Evolutionary conservation across 768 basidiomycete genomes (phyloP).

Genomic region (Pleurotus giganteus): DNA sequence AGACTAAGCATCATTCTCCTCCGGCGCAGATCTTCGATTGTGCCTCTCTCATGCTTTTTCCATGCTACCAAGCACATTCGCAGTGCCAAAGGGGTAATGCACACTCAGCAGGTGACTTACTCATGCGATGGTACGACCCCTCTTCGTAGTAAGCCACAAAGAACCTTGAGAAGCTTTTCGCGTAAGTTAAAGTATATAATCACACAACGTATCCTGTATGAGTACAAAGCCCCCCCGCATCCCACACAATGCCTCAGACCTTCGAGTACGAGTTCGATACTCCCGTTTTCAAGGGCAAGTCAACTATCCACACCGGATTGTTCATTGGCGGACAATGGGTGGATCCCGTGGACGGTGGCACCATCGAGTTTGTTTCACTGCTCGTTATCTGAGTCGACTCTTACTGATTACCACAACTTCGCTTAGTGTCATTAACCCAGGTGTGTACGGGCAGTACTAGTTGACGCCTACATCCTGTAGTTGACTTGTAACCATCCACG

Average conservation of each 20-base stretch:
- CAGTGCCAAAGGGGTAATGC: neutral
- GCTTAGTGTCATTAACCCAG: slow-evolving; percentile 56
- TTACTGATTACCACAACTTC: slow-evolving; percentile 6
- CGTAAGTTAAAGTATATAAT: no score
- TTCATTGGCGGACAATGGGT: slow-evolving; percentile 72
- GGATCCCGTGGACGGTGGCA: slow-evolving; percentile 50
- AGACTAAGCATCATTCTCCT: no score
- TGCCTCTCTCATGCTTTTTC: no score
- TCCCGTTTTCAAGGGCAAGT: slow-evolving; percentile 41
- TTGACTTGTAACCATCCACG: slow-evolving; percentile 8
- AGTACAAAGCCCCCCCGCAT: no score
- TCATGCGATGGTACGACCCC: neutral
- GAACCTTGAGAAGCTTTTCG: no score
- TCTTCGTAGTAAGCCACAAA: no score
- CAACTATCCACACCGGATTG: slow-evolving; percentile 51
- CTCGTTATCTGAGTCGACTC: neutral
- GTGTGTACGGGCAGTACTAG: slow-evolving; percentile 21
- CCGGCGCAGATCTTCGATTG: no score
- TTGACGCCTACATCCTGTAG: neutral
- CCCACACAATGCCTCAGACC: slow-evolving; percentile 35
- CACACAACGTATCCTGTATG: no score
- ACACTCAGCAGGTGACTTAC: neutral
- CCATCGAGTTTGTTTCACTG: slow-evolving; percentile 59
- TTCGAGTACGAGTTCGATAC: slow-evolving; percentile 44
- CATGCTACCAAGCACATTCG: neutral